These are phyloP conservation scores for Adansonia grandidieri DNA, from an alignment of 441 rosid genomes.

Conservation along the genomic window DNA sequence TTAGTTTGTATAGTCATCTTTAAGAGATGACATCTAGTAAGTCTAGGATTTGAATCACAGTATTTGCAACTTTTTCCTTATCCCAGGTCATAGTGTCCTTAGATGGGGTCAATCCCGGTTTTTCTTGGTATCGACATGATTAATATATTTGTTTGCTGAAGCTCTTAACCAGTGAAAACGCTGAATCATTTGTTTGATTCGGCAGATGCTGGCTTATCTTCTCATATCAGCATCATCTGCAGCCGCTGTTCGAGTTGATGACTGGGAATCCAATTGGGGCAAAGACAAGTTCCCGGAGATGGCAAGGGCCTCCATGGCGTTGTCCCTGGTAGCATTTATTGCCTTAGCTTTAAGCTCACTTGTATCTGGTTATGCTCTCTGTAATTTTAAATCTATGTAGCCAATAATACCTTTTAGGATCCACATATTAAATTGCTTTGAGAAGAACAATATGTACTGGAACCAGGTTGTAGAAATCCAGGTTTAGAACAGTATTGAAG, in stretches of 20 bases:
- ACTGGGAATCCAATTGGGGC: conserved; percentile 91
- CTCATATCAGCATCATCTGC: conserved; percentile 86
- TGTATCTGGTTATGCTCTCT: conserved; percentile 68
- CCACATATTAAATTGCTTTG: neutral
- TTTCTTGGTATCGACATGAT: conserved; percentile 4
- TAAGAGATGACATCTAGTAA: no score
- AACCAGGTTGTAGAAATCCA: neutral
- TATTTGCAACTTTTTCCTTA: no score
- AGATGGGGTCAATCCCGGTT: neutral
- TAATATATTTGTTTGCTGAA: neutral
- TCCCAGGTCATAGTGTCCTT: no score
- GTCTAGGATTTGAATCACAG: no score
- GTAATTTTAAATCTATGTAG: conserved; percentile 43
- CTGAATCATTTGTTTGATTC: conserved; percentile 11
- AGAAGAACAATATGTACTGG: neutral
- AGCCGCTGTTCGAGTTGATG: conserved; percentile 76
- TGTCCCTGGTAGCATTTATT: conserved; percentile 68
- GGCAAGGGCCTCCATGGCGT: conserved; percentile 72
- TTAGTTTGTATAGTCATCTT: no score
- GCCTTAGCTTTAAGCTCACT: conserved; percentile 71
- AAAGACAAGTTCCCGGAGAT: conserved; percentile 76
- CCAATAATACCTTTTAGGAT: conserved; percentile 9
- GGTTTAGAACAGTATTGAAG: neutral
- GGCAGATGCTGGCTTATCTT: conserved; percentile 81
- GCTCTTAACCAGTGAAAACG: conserved; percentile 12